A percentile compares a stretch with the other conserved stretches of the same genome.
Evolutionary conservation across 2,329 filamentous ascomycete genomes (phyloP).

Genomic region (Leptographium procerum): DNA sequence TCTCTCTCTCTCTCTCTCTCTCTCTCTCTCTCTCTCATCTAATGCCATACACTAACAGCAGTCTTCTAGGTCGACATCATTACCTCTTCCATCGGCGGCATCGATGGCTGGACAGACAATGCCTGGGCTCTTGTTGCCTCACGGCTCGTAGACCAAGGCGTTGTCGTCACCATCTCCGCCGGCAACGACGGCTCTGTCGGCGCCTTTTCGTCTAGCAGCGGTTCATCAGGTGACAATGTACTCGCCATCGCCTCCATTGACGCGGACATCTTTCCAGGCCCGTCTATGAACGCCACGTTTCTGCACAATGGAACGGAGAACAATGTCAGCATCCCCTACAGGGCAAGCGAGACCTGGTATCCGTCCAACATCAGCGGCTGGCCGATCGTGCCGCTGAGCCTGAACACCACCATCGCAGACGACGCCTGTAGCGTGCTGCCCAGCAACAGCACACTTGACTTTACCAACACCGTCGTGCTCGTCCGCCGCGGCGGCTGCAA

Average conservation of each 20-base stretch:
- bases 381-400: conserved; percentile 15
- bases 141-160: conserved; percentile 40
- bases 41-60: too few relatives aligned
- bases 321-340: conserved; percentile 9
- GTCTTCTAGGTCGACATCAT: conserved; percentile 45
- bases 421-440: conserved; percentile 30
- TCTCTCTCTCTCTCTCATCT: too few relatives aligned
- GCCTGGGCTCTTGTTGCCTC: conserved; percentile 38
- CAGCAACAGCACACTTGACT: conserved; percentile 18
- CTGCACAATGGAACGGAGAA: not conserved
- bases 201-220: conserved; percentile 5
- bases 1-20: too few relatives aligned
- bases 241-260: conserved; percentile 32
- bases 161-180: conserved; percentile 41
- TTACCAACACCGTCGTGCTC: conserved; percentile 29
- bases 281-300: conserved; percentile 11
- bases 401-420: conserved; percentile 11
- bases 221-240: conserved; percentile 24
- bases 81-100: conserved; percentile 39
- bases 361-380: conserved; percentile 12
- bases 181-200: conserved; percentile 29
- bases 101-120: conserved; percentile 40
- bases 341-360: conserved; percentile 2
- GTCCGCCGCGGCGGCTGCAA: conserved; percentile 23
- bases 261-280: conserved; percentile 10